Evolutionary conservation across 2,329 filamentous ascomycete species (phyloP).

Genomic region (Cercospora canescens): DNA sequence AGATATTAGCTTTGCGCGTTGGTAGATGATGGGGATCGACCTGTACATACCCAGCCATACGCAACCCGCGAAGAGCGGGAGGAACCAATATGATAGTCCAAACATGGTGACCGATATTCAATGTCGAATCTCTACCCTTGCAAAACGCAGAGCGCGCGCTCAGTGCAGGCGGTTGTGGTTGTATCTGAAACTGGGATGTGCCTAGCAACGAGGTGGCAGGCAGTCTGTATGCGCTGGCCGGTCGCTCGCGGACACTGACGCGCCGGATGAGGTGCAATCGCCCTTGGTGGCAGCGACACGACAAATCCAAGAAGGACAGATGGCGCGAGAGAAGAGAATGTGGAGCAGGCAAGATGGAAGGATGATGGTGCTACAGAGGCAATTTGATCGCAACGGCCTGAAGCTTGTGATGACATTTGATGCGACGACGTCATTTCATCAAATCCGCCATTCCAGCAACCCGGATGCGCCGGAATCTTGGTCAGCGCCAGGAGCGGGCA

Average conservation of each 20-base stretch:
- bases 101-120: slow-evolving; percentile 33
- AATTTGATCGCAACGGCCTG: not conserved
- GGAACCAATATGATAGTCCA: slow-evolving; percentile 56
- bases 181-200: not conserved
- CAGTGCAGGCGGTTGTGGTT: not conserved
- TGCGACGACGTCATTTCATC: not conserved
- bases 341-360: too few relatives aligned
- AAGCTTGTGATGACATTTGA: not conserved
- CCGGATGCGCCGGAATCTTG: not conserved
- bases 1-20: not conserved
- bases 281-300: not conserved
- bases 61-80: slow-evolving; percentile 66
- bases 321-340: too few relatives aligned
- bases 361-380: not conserved
- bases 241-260: not conserved
- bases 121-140: not conserved
- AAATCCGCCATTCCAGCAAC: not conserved
- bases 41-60: slow-evolving; percentile 58
- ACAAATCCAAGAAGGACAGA: not conserved
- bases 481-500: not conserved
- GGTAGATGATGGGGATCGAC: too few relatives aligned
- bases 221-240: not conserved
- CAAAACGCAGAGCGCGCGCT: not conserved
- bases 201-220: not conserved
- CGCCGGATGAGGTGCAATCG: not conserved